Evolutionary conservation across 108 stramenopile species (phyloP), one percentile per base, ranked within the genome.

Genomic region (Cyclotella cryptica): DNA sequence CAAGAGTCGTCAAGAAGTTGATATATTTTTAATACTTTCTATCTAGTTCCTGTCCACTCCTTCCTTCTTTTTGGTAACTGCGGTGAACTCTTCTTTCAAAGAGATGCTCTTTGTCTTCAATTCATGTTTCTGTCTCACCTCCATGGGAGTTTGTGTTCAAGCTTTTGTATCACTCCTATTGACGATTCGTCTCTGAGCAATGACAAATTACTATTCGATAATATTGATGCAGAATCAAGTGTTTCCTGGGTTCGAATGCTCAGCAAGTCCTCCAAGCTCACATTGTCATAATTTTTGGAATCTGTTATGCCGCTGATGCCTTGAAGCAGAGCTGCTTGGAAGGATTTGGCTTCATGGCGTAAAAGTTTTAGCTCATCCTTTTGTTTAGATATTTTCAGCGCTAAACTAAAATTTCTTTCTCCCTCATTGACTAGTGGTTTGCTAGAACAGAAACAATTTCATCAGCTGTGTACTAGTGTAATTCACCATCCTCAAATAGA

Each of bases 231-330:
- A 22, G 45, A 59, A 17, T 72, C 68, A 28, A 21, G 46, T 15
- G 77, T 45, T 67, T 78, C 71, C 72, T 84, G 71, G 5, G 78
- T 35, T 4, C 80, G 63, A 28, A 84, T 29, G 51, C 72, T 18
- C 11, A 84, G 72, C 10, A 84, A 55, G 7, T 84, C 77, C 2
- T 55, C 51, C 9, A 78, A 45, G n/a, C 43, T 46, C 0, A 84
- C 72, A 46, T 84, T 30, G 6, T 28, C 53, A 60, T 84, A 84
- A 21, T 78, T 72, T 18, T 64, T 61, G n/a, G 69, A 58, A 55
- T 78, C 77, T 24, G 40, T 67, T 27, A 74, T 47, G 15, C 74
- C 74, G 28, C 64, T 71, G 15, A 78, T 70, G 0, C 77, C 66
- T 30, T 41, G 40, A 27, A 84, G 52, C 18, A 84, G 77, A 17